Evolutionary conservation across 257 asterid genomes (phyloP), one percentile per base, ranked within the genome.

Genomic region (Leptodermis oblonga): DNA sequence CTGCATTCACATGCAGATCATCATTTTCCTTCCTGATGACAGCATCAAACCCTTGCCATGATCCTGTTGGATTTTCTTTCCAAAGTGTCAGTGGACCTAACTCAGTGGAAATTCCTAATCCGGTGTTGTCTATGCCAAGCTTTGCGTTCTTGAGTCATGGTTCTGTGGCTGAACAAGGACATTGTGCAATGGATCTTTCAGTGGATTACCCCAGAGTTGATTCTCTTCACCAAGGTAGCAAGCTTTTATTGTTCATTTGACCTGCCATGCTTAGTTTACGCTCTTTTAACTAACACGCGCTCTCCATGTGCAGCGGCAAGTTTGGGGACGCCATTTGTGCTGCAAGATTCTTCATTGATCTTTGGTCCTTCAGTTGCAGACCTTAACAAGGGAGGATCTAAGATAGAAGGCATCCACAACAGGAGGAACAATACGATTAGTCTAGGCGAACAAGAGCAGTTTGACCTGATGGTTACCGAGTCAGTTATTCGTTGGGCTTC

Each of bases 401-500:
- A 82, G 70, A 72, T 41, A 28, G 28, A 66, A 37, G 82, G 86
- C 71, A 77, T 80, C 69, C 90, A 74, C 68, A 86, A 88, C 76
- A 81, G 85, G 71, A 87, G 96, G 79, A 86, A 86, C 81, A 84
- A 77, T 60, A 88, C 96, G 7, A 85, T 89, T 63, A 84, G 94
- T 33, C 80, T 85, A 6, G 89, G 90, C 46, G 96, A 86, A 72
- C 56, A 80, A 41, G 90, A 86, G 71, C 87, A 85, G 69, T 70
- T 88, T 22, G 87, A 87, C 64, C 73, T 83, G 20, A 76, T 80
- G 80, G 88, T 81, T 63, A 79, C 94, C 4, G 94, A 85, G 67
- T 85, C 96, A 46, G 90, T 89, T 39, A 89, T 89, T 67, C 88
- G 94, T 42, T 89, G 96, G 96, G 92, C 92, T 12, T 89, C 96